Conservation (phyloP, 169 alveolate genomes). For the Plasmodium coatneyi region DNA sequence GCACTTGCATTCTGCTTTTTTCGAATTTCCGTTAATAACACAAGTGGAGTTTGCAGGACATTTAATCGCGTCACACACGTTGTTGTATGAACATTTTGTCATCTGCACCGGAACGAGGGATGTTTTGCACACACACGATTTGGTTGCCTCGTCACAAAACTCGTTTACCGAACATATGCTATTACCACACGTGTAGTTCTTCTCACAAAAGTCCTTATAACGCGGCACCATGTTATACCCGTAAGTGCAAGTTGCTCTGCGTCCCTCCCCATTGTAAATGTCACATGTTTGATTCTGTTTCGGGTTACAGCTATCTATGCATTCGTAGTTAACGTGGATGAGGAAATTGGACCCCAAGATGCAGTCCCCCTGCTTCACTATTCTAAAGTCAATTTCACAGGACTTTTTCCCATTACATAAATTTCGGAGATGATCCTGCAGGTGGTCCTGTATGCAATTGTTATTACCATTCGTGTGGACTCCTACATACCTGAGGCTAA, state of each 20-base stretch:
- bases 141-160: background rate
- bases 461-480: background rate
- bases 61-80: constrained; percentile 17
- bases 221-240: constrained; percentile 4
- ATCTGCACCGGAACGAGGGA: background rate
- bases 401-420: constrained; percentile 10
- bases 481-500: background rate
- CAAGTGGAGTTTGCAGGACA: constrained; percentile 51
- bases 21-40: background rate
- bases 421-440: background rate
- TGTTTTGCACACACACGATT: constrained; percentile 39
- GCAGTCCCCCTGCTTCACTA: background rate
- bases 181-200: constrained; percentile 20
- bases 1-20: constrained; percentile 62
- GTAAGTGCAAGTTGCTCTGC: background rate
- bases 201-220: background rate
- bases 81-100: background rate
- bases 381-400: constrained; percentile 17
- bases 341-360: background rate
- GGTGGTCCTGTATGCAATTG: background rate
- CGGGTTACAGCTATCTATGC: background rate
- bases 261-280: background rate
- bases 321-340: constrained; percentile 15
- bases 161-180: constrained; percentile 20
- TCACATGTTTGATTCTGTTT: background rate